Percentiles rank a stretch among this genome's conserved stretches.
These are phyloP conservation scores for Trypanosoma brucei DNA, from an alignment of 208 protist species.

Conservation along the genomic window DNA sequence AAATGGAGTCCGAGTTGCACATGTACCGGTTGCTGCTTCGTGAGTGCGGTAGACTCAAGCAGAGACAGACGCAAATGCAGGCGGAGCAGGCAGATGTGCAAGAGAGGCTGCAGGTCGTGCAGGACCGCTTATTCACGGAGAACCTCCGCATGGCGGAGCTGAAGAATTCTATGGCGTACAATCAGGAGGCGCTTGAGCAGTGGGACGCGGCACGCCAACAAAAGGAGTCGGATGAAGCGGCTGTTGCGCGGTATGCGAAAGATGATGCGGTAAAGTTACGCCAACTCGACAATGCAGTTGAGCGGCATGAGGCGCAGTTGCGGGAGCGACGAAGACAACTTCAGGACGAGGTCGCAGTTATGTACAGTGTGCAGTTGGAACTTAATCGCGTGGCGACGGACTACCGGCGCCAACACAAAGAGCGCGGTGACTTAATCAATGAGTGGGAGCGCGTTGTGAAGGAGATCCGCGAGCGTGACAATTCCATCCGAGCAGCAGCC, in stretches of 20 bases:
- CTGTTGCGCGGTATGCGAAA: constrained; percentile 85
- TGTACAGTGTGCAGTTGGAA: constrained; percentile 85
- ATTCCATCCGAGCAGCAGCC: constrained; percentile 66
- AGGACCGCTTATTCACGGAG: constrained; percentile 87
- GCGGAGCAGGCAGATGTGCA: constrained; percentile 47
- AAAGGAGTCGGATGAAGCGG: constrained; percentile 92
- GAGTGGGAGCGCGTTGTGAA: constrained; percentile 89
- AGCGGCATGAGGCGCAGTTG: constrained; percentile 66
- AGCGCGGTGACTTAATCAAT: constrained; percentile 81
- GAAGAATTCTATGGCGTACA: constrained; percentile 88
- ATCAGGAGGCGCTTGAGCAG: constrained; percentile 94
- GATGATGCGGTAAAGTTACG: constrained; percentile 85
- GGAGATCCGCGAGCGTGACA: constrained; percentile 84
- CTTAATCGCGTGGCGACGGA: constrained; percentile 90
- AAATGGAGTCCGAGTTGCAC: constrained; percentile 90
- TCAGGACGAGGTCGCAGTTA: constrained; percentile 78
- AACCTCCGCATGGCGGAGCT: constrained; percentile 91
- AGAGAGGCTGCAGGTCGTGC: constrained; percentile 57
- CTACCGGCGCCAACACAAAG: constrained; percentile 85
- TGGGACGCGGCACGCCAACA: constrained; percentile 90
- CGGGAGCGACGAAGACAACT: constrained; percentile 47
- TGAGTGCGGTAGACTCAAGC: constrained; percentile 70
- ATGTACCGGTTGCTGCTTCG: constrained; percentile 86
- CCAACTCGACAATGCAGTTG: constrained; percentile 74
- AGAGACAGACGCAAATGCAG: constrained; percentile 49